These are phyloP conservation scores for Silene latifolia DNA, from an alignment of 148 eudicot genomes.

Conservation along the genomic window DNA sequence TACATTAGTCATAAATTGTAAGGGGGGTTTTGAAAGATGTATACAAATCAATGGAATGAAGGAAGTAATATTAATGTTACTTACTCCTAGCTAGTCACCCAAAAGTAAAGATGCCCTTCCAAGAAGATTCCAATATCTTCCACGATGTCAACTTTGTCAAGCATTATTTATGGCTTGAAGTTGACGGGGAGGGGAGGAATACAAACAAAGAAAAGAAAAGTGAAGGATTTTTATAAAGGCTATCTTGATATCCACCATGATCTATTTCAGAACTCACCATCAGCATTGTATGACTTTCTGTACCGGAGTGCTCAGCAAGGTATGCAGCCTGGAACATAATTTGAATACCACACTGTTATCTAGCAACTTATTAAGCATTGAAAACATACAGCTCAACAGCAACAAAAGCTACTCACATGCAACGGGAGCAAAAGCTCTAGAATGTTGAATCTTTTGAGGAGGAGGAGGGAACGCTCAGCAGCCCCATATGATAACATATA, in stretches of 20 bases:
- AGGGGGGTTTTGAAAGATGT: no score
- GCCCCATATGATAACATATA: conserved; percentile 97
- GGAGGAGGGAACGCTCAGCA: conserved; percentile 60
- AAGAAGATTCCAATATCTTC: neutral
- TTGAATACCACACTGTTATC: conserved; percentile 6
- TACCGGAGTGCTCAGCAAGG: conserved; percentile 42
- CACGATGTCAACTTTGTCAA: neutral
- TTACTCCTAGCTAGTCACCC: no score
- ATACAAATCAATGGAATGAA: no score
- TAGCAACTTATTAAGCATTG: neutral
- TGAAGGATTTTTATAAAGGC: conserved; percentile 14
- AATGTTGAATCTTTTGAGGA: conserved; percentile 58
- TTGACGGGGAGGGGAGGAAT: neutral
- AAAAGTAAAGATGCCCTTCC: neutral
- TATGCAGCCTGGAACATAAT: conserved; percentile 62
- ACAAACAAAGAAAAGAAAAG: neutral
- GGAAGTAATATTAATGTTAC: no score
- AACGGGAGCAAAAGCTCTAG: conserved; percentile 75
- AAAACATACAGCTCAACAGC: conserved; percentile 6
- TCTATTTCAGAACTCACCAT: conserved; percentile 50
- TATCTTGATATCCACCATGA: conserved; percentile 6
- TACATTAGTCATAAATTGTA: no score
- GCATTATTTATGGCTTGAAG: neutral
- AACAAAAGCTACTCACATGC: conserved; percentile 50
- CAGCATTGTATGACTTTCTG: conserved; percentile 52